A percentile compares a stretch with the other conserved stretches of the same genome.
Conservation (phyloP, 2,329 filamentous ascomycete genomes). For the Trichothecium sympodiale region DNA sequence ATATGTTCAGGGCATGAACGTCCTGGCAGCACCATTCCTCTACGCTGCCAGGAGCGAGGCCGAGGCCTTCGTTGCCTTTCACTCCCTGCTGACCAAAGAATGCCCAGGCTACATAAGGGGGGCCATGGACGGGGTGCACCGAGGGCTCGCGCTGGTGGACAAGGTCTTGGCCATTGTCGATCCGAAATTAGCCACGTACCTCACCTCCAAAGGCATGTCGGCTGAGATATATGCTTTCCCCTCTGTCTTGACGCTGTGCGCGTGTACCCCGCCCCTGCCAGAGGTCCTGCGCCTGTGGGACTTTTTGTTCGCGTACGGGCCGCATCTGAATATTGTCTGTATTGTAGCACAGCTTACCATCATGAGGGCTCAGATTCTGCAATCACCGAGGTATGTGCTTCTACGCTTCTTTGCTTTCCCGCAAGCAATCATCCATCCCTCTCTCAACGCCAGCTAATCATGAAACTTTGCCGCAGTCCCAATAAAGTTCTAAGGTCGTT, state of each 20-base stretch:
- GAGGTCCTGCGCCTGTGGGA: slow-evolving; percentile 94
- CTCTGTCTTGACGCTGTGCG: slow-evolving; percentile 85
- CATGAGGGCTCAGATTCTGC: slow-evolving; percentile 73
- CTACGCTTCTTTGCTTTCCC: too few species aligned
- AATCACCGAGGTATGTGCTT: slow-evolving; percentile 70
- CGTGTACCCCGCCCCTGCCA: slow-evolving; percentile 87
- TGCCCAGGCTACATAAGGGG: slow-evolving; percentile 90
- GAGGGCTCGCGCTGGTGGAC: slow-evolving; percentile 81
- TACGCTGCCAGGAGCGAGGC: slow-evolving; percentile 91
- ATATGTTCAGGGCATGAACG: slow-evolving; percentile 99
- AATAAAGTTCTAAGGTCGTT: slow-evolving; percentile 87
- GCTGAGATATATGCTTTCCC: slow-evolving; percentile 96
- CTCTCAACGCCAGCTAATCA: slow-evolving; percentile 7
- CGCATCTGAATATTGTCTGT: slow-evolving; percentile 89
- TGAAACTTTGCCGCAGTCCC: slow-evolving; percentile 60
- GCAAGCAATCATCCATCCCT: too few species aligned
- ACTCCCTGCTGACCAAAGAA: slow-evolving; percentile 76
- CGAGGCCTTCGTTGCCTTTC: slow-evolving; percentile 86
- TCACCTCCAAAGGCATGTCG: slow-evolving; percentile 76
- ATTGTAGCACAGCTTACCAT: slow-evolving; percentile 92
- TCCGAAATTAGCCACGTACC: slow-evolving; percentile 71
- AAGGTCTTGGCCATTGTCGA: slow-evolving; percentile 87
- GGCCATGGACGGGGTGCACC: slow-evolving; percentile 95
- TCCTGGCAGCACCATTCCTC: slow-evolving; percentile 87
- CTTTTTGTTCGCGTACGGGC: slow-evolving; percentile 90